phyloP scores from a whole-genome alignment of 2,329 filamentous ascomycete genomes.

The Metarhizium anisopliae region DNA sequence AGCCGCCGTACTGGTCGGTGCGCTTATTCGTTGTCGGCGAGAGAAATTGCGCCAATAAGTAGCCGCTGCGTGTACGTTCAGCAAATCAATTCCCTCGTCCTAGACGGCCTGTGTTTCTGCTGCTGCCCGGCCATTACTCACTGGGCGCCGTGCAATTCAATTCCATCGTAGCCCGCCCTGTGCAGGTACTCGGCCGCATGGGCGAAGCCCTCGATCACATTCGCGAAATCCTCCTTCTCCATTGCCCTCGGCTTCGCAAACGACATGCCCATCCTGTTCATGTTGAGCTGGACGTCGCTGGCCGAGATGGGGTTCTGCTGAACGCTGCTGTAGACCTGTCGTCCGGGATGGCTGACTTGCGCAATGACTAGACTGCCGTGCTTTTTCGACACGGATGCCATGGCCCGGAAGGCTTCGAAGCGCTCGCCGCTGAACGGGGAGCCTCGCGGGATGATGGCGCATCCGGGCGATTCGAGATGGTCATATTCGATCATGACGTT shows the following conservation, averaged over 20 bases:
- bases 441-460: neutral
- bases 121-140: conserved; percentile 7
- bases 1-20: conserved; percentile 41
- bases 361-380: conserved; percentile 51
- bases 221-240: conserved; percentile 43
- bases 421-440: conserved; percentile 42
- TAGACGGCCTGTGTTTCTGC: neutral
- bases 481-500: conserved; percentile 58
- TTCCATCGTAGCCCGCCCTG: conserved; percentile 50
- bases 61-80: conserved; percentile 24
- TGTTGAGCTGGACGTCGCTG: conserved; percentile 26
- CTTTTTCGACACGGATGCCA: conserved; percentile 46
- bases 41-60: conserved; percentile 45
- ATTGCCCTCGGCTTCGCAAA: conserved; percentile 43
- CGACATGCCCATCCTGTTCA: conserved; percentile 10
- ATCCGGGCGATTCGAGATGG: conserved; percentile 33
- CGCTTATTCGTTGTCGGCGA: conserved; percentile 38
- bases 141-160: conserved; percentile 44
- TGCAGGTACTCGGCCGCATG: conserved; percentile 53
- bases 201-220: conserved; percentile 51
- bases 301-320: conserved; percentile 15
- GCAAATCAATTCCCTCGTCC: neutral
- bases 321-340: conserved; percentile 8
- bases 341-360: conserved; percentile 54
- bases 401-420: conserved; percentile 50